phyloP scores from a whole-genome alignment of 352 stramenopile genomes.

The Blastocystis sp. region DNA sequence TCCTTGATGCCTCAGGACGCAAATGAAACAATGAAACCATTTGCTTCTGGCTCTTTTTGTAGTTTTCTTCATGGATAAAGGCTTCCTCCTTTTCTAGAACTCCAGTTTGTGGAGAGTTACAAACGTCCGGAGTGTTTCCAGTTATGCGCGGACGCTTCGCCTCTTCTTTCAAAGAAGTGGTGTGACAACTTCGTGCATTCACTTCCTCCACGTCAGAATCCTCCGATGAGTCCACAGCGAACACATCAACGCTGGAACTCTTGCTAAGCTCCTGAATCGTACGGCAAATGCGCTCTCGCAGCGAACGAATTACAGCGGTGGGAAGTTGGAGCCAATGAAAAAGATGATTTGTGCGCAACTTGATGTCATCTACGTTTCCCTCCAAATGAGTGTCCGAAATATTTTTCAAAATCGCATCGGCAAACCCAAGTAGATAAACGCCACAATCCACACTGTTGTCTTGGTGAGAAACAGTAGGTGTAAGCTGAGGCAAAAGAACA shows the following conservation, averaged over 20 bases:
- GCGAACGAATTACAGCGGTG: not conserved
- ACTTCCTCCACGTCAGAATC: not conserved
- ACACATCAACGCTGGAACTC: not conserved
- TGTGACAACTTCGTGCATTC: not conserved
- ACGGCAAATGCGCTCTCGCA: not conserved
- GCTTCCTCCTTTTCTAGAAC: not conserved
- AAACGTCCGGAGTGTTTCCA: too few relatives aligned
- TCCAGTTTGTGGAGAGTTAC: not conserved
- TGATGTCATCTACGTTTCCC: not conserved
- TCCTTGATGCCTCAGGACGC: not conserved
- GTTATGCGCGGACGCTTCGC: too few relatives aligned
- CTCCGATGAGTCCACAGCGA: not conserved
- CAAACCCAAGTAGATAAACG: not conserved
- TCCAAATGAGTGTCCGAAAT: not conserved
- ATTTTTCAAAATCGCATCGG: not conserved
- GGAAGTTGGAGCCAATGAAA: not conserved
- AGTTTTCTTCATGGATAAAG: not conserved
- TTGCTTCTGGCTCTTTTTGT: not conserved
- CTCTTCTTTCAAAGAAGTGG: too few relatives aligned
- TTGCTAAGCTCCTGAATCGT: not conserved
- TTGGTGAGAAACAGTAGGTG: not conserved
- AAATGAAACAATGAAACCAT: not conserved
- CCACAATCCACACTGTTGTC: constrained; percentile 27
- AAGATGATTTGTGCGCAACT: not conserved
- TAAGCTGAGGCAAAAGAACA: not conserved